These are phyloP conservation scores for Aspergillus sparsus DNA, from an alignment of 495 filamentous ascomycete species.

Conservation along the genomic window DNA sequence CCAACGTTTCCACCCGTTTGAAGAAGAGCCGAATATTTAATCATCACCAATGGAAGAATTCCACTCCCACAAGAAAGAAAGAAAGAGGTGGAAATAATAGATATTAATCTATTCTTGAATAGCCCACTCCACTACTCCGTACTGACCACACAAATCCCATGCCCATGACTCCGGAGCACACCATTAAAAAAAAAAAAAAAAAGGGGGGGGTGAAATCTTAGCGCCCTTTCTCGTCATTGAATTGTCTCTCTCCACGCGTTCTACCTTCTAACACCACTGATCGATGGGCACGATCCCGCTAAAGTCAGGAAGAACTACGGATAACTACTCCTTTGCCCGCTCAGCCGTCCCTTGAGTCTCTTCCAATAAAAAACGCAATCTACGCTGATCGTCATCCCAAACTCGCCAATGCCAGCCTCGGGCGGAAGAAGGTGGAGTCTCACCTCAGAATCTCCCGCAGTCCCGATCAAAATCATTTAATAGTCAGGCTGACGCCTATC, in stretches of 20 bases:
- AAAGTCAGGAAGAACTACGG: conserved; percentile 14
- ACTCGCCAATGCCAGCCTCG: conserved; percentile 13
- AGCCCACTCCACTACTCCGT: too few relatives aligned
- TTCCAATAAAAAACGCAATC: conserved; percentile 12
- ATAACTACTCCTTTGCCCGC: conserved; percentile 1
- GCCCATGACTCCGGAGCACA: not conserved
- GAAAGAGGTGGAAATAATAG: too few relatives aligned
- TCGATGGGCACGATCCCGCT: conserved; percentile 17
- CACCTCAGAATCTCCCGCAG: not conserved
- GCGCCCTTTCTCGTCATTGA: not conserved
- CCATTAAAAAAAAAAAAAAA: conserved; percentile 2
- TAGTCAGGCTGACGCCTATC: conserved; percentile 7
- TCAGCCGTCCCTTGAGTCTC: conserved; percentile 12
- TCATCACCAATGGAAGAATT: too few relatives aligned
- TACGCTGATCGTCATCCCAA: conserved; percentile 16
- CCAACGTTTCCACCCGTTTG: not conserved
- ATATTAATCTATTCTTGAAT: too few relatives aligned
- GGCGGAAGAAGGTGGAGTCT: conserved; percentile 17
- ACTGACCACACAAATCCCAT: too few relatives aligned
- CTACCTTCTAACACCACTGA: conserved; percentile 16
- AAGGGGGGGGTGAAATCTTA: not conserved
- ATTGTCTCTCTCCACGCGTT: conserved; percentile 16
- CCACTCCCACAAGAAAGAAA: too few relatives aligned
- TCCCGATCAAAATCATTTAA: conserved; percentile 11
- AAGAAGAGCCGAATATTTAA: not conserved